Percentiles rank a stretch among this genome's conserved stretches.
Evolutionary conservation across 2,329 filamentous ascomycete species (phyloP).

Genomic region (Curvularia sp.): DNA sequence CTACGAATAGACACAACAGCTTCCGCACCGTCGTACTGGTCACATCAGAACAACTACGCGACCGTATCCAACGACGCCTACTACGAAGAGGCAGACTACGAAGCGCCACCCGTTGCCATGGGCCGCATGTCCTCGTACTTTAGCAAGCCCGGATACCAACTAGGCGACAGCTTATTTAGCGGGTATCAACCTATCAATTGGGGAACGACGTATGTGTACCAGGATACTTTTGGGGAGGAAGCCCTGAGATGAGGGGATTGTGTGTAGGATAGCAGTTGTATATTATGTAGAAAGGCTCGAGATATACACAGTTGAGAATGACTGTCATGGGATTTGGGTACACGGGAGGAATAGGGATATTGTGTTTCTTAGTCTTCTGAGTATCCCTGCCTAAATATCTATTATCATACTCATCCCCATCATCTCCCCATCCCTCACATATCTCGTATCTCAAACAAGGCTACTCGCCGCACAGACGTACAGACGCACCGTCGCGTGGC

Average conservation of each 20-base stretch:
- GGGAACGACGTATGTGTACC: slow-evolving; percentile 1
- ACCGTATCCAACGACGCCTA: slow-evolving; percentile 21
- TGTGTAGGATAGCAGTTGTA: neutral
- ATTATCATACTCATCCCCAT: no score
- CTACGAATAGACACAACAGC: slow-evolving; percentile 20
- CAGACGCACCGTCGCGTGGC: no score
- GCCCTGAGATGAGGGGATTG: neutral
- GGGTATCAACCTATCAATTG: slow-evolving; percentile 29
- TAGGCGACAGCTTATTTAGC: slow-evolving; percentile 41
- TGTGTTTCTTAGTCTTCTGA: no score
- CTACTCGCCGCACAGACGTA: no score
- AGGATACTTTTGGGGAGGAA: slow-evolving; percentile 9
- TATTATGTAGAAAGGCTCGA: neutral
- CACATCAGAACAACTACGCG: slow-evolving; percentile 14
- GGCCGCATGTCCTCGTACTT: slow-evolving; percentile 46
- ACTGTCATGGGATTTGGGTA: neutral
- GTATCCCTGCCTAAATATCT: no score
- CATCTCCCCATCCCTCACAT: no score
- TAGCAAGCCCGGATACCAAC: slow-evolving; percentile 42
- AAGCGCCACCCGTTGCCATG: slow-evolving; percentile 39
- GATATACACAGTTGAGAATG: neutral
- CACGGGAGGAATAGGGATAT: neutral
- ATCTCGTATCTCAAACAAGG: no score
- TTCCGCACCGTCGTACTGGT: slow-evolving; percentile 14
- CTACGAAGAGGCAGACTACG: slow-evolving; percentile 13